phyloP scores from a whole-genome alignment of 2,329 filamentous ascomycete genomes.

The Diaporthe sp. region DNA sequence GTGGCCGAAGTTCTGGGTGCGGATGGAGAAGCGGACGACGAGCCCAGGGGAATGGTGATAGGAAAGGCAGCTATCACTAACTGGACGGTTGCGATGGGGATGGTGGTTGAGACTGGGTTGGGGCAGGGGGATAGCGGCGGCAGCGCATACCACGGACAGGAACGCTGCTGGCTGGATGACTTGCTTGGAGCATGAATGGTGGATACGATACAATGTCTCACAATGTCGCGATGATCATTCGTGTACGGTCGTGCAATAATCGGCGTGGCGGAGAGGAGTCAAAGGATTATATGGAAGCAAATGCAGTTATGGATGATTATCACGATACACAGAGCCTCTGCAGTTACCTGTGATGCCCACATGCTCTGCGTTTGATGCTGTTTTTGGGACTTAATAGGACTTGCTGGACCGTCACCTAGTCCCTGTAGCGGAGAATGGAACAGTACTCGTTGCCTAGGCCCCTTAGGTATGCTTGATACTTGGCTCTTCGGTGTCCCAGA shows the following conservation, averaged over 20 bases:
- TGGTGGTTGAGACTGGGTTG: not conserved
- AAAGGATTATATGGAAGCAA: slow-evolving; percentile 32
- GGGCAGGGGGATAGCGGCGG: not conserved
- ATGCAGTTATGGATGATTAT: slow-evolving; percentile 33
- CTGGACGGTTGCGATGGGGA: not conserved
- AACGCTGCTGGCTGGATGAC: not conserved
- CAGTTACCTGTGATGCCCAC: not conserved
- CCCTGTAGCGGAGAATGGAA: not conserved
- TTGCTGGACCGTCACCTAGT: not conserved
- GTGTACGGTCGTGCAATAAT: slow-evolving; percentile 29
- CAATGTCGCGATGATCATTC: slow-evolving; percentile 27
- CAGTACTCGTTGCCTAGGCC: not conserved
- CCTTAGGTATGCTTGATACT: not conserved
- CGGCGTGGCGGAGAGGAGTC: slow-evolving; percentile 31
- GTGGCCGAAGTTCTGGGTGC: not conserved
- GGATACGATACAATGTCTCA: slow-evolving; percentile 33
- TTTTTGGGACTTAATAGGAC: not conserved
- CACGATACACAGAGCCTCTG: not conserved
- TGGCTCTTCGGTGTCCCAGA: not conserved
- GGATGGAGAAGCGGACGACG: not conserved
- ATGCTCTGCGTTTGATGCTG: not conserved
- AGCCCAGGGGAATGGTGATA: not conserved
- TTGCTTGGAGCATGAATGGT: not conserved
- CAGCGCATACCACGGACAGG: not conserved
- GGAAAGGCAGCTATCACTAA: not conserved